Evolutionary conservation across 352 stramenopile species (phyloP).

Genomic region (Pythium aquatile): DNA sequence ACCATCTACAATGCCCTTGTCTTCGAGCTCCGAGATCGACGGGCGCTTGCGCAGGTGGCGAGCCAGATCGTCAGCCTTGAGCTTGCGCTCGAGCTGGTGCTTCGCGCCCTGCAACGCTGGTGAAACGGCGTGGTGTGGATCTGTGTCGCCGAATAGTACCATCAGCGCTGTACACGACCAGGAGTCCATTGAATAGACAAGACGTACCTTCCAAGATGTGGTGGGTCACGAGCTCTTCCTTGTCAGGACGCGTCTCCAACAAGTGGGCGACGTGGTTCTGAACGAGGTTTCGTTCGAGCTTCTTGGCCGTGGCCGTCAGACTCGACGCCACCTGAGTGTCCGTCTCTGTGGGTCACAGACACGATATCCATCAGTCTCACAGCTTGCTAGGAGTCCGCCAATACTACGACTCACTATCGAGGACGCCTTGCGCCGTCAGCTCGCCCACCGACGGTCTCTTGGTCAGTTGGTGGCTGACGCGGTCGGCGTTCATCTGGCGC

Average conservation of each 20-base stretch:
- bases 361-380: neutral
- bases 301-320: slow-evolving; percentile 71
- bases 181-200: no score
- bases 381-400: neutral
- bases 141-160: slow-evolving; percentile 23
- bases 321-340: slow-evolving; percentile 58
- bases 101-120: slow-evolving; percentile 69
- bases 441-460: slow-evolving; percentile 67
- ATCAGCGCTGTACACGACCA: neutral
- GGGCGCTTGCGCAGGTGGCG: slow-evolving; percentile 69
- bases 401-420: slow-evolving; percentile 39
- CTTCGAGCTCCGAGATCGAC: slow-evolving; percentile 67
- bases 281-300: slow-evolving; percentile 73
- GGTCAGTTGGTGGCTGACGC: slow-evolving; percentile 67
- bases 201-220: slow-evolving; percentile 63
- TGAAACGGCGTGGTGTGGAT: slow-evolving; percentile 39
- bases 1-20: slow-evolving; percentile 76
- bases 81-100: slow-evolving; percentile 68
- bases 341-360: slow-evolving; percentile 29
- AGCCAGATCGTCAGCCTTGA: slow-evolving; percentile 69
- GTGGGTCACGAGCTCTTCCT: slow-evolving; percentile 75
- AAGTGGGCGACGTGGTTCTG: slow-evolving; percentile 83
- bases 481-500: slow-evolving; percentile 71
- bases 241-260: slow-evolving; percentile 71
- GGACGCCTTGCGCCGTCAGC: slow-evolving; percentile 53